Evolutionary conservation across 2,329 filamentous ascomycete species (phyloP).

Genomic region (Teratosphaeria pseudoeucalypti): DNA sequence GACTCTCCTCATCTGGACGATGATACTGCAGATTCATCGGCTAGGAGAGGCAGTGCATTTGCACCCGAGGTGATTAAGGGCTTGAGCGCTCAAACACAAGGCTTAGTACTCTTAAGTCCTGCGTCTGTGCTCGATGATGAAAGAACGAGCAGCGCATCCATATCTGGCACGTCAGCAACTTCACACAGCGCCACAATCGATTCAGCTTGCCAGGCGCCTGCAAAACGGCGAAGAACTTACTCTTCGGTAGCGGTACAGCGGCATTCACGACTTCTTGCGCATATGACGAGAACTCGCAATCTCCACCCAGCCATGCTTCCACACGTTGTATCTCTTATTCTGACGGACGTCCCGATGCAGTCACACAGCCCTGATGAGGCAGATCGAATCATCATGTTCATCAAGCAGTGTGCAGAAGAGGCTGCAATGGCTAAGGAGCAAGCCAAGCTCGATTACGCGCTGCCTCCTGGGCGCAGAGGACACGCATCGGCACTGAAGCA

Average conservation of each 20-base stretch:
- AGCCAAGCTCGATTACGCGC: constrained; percentile 46
- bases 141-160: constrained; percentile 1
- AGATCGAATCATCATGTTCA: constrained; percentile 42
- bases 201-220: not conserved
- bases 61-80: constrained; percentile 36
- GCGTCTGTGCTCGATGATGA: constrained; percentile 10
- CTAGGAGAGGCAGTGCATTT: constrained; percentile 33
- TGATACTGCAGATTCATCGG: constrained; percentile 9
- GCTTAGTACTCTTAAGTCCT: constrained; percentile 11
- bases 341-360: constrained; percentile 44
- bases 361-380: constrained; percentile 28
- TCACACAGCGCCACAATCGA: constrained; percentile 1
- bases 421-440: constrained; percentile 41
- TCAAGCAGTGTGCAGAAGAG: constrained; percentile 48
- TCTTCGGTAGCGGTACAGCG: constrained; percentile 21
- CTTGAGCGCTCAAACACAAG: constrained; percentile 8
- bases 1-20: constrained; percentile 16
- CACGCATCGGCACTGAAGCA: constrained; percentile 36
- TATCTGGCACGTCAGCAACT: not conserved
- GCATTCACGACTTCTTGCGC: constrained; percentile 17
- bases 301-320: constrained; percentile 48
- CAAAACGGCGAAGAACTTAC: constrained; percentile 16
- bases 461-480: constrained; percentile 47
- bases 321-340: constrained; percentile 43
- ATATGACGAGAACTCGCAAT: constrained; percentile 12